These are phyloP conservation scores for Zygoascus ofunaensis DNA, from an alignment of 805 yeast species.

Conservation along the genomic window DNA sequence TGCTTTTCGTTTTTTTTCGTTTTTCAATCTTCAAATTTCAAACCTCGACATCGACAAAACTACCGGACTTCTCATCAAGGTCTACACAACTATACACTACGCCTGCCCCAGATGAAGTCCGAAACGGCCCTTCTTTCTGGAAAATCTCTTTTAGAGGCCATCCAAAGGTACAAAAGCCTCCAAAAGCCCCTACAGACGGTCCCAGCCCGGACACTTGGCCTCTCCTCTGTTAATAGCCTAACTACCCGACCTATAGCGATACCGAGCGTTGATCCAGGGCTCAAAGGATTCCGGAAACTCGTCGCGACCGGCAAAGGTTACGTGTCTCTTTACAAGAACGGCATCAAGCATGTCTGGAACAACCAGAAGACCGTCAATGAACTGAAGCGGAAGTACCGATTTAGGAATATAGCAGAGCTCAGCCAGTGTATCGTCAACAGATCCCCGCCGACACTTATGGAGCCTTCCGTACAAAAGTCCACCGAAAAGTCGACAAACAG, in stretches of 20 bases:
- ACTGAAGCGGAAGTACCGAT: constrained; percentile 14
- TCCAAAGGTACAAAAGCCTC: too few relatives aligned
- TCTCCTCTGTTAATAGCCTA: constrained; percentile 7
- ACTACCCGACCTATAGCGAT: constrained; percentile 25
- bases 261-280: constrained; percentile 13
- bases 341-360: constrained; percentile 41
- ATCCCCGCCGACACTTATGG: not conserved
- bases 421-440: constrained; percentile 21
- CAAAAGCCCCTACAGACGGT: too few relatives aligned
- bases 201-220: too few relatives aligned
- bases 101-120: too few relatives aligned
- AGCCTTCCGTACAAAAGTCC: not conserved
- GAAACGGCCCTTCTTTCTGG: too few relatives aligned
- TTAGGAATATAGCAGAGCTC: constrained; percentile 14
- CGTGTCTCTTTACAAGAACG: constrained; percentile 37
- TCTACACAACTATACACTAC: too few relatives aligned
- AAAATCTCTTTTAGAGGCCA: too few relatives aligned
- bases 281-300: constrained; percentile 6
- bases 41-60: too few relatives aligned
- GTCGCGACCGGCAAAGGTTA: constrained; percentile 19
- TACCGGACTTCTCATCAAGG: too few relatives aligned
- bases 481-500: constrained; percentile 8
- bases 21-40: too few relatives aligned
- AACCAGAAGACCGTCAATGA: constrained; percentile 24
- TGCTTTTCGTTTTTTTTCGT: too few relatives aligned